Conservation (phyloP, 768 basidiomycete genomes). For the Lactarius quietus region DNA sequence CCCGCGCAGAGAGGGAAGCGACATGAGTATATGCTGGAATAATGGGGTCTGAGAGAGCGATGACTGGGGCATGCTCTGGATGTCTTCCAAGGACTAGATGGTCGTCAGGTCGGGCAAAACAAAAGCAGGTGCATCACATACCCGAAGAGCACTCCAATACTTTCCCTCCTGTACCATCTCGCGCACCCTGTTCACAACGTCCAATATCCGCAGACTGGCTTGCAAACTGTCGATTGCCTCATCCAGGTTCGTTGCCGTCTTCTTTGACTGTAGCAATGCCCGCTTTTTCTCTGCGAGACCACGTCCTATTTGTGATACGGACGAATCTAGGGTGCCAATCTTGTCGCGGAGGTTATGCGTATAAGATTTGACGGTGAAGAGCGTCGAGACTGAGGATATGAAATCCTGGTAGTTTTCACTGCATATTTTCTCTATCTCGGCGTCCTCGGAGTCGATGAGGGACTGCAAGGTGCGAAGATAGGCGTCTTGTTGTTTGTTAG, state of each 20-base stretch:
- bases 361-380: conserved; percentile 94
- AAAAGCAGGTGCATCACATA: conserved; percentile 43
- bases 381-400: conserved; percentile 92
- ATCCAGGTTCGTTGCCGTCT: conserved; percentile 91
- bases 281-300: conserved; percentile 93
- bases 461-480: conserved; percentile 81
- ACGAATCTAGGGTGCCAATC: conserved; percentile 83
- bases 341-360: conserved; percentile 91
- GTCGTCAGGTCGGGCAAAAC: conserved; percentile 27
- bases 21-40: conserved; percentile 87
- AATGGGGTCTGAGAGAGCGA: conserved; percentile 91
- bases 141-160: conserved; percentile 96
- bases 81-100: conserved; percentile 87
- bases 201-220: conserved; percentile 86
- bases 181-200: conserved; percentile 88
- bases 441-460: conserved; percentile 93
- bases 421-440: conserved; percentile 95
- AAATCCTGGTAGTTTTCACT: conserved; percentile 98
- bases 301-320: conserved; percentile 83
- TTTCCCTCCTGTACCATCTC: conserved; percentile 91
- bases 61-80: conserved; percentile 84
- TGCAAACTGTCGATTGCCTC: conserved; percentile 96
- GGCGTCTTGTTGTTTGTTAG: conserved; percentile 80
- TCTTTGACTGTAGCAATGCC: conserved; percentile 81
- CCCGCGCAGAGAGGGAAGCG: conserved; percentile 81